phyloP scores from a whole-genome alignment of 805 yeast genomes.

The Sungouiozyma ichnusensis region DNA sequence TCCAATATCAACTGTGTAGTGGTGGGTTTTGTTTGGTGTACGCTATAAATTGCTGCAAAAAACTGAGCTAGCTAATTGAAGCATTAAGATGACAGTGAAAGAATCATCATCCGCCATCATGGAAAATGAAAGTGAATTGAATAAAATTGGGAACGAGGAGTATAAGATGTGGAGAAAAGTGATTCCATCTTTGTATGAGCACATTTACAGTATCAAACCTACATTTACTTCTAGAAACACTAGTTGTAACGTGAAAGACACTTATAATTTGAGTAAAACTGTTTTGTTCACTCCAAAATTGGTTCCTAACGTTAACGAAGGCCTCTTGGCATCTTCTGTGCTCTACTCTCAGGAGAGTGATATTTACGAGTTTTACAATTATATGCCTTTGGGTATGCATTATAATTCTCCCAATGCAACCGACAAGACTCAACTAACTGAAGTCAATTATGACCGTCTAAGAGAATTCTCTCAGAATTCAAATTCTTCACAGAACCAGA shows the following conservation, averaged over 20 bases:
- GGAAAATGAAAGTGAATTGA: constrained; percentile 3
- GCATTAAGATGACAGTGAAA: not conserved
- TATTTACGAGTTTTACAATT: constrained; percentile 19
- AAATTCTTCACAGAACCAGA: not conserved
- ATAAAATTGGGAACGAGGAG: constrained; percentile 61
- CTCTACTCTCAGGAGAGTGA: constrained; percentile 22
- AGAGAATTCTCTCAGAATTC: not conserved
- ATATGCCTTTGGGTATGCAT: constrained; percentile 22
- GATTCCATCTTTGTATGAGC: constrained; percentile 58
- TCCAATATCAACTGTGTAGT: too few relatives aligned
- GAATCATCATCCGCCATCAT: not conserved
- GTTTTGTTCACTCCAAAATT: constrained; percentile 17
- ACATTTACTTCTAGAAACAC: constrained; percentile 11
- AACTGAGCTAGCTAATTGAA: too few relatives aligned
- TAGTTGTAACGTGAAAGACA: constrained; percentile 17
- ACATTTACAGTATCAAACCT: constrained; percentile 29
- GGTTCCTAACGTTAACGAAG: constrained; percentile 18
- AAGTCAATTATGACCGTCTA: not conserved
- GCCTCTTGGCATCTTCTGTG: constrained; percentile 17
- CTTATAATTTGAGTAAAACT: constrained; percentile 13
- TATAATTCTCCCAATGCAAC: constrained; percentile 1
- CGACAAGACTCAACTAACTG: not conserved
- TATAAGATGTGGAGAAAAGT: constrained; percentile 77
- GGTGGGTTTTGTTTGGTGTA: too few relatives aligned
- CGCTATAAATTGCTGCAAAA: too few relatives aligned